Percentiles rank a stretch among this genome's conserved stretches.
phyloP scores from a whole-genome alignment of 1,284 basidiomycete genomes.

The Trametes sp. region DNA sequence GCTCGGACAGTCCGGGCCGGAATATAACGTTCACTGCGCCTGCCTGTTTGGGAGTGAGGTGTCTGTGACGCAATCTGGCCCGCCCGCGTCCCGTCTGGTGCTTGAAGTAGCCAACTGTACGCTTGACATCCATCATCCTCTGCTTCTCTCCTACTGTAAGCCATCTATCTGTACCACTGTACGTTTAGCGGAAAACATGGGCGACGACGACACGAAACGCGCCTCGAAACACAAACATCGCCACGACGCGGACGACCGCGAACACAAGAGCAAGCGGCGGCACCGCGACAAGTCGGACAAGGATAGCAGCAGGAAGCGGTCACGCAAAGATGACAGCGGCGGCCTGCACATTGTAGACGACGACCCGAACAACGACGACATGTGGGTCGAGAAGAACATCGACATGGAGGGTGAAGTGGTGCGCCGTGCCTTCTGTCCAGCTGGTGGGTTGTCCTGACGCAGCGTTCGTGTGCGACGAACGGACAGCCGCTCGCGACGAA shows the following conservation, averaged over 20 bases:
- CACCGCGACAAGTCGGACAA: slow-evolving; percentile 52
- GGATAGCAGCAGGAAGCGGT: slow-evolving; percentile 45
- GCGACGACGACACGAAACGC: slow-evolving; percentile 34
- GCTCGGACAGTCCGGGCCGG: neutral
- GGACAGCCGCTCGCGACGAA: slow-evolving; percentile 68
- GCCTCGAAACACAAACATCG: slow-evolving; percentile 47
- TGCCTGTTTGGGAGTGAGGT: slow-evolving; percentile 4
- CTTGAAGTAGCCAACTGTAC: neutral
- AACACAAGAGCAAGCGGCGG: slow-evolving; percentile 58
- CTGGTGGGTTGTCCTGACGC: slow-evolving; percentile 5
- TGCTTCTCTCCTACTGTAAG: neutral
- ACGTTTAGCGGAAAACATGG: slow-evolving; percentile 9
- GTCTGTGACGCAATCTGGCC: slow-evolving; percentile 19
- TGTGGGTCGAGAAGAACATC: slow-evolving; percentile 91
- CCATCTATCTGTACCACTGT: too few relatives aligned
- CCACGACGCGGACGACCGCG: slow-evolving; percentile 48
- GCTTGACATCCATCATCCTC: neutral
- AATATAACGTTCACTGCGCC: neutral
- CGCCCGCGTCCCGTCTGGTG: neutral
- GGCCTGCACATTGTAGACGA: slow-evolving; percentile 66
- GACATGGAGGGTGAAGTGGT: slow-evolving; percentile 79
- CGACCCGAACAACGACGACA: slow-evolving; percentile 69
- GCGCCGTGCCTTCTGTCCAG: slow-evolving; percentile 38
- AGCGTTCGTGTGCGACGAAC: neutral
- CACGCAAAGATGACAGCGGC: slow-evolving; percentile 22